phyloP scores from a whole-genome alignment of 768 basidiomycete species.

The Tricholoma sp. region DNA sequence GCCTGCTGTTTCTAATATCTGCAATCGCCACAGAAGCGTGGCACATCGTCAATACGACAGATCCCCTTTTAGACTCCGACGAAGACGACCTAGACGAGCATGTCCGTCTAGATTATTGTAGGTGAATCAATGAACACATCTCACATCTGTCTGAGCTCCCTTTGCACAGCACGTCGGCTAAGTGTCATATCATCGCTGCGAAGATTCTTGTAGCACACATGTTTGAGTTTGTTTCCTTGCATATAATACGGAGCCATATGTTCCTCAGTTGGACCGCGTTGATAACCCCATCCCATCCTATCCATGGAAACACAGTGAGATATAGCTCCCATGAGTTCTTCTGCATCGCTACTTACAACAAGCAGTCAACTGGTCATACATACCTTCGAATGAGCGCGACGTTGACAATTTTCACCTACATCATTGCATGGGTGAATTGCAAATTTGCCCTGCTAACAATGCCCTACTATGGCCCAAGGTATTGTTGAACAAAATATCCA shows the following conservation, averaged over 20 bases:
- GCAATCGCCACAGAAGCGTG: slow-evolving; percentile 69
- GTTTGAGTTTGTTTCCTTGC: too few relatives aligned
- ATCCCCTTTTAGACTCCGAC: slow-evolving; percentile 70
- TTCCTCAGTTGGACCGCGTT: too few relatives aligned
- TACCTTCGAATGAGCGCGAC: too few relatives aligned
- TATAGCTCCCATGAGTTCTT: too few relatives aligned
- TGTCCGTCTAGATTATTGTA: slow-evolving; percentile 61
- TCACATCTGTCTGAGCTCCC: slow-evolving; percentile 2
- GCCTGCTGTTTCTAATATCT: slow-evolving; percentile 6
- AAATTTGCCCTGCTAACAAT: too few relatives aligned
- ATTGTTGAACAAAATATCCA: slow-evolving; percentile 12
- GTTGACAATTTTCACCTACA: not conserved
- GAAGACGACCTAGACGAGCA: slow-evolving; percentile 59
- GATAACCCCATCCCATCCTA: too few relatives aligned
- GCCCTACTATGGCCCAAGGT: not conserved
- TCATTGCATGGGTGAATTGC: not conserved
- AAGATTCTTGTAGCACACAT: not conserved
- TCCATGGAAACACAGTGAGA: too few relatives aligned
- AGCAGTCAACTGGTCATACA: too few relatives aligned
- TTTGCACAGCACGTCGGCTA: slow-evolving; percentile 41
- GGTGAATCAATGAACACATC: slow-evolving; percentile 17
- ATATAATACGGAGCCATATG: too few relatives aligned
- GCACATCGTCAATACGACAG: slow-evolving; percentile 56
- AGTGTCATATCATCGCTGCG: slow-evolving; percentile 2
- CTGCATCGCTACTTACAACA: too few relatives aligned